Evolutionary conservation across 2,329 filamentous ascomycete genomes (phyloP).

Genomic region (Epichloe sibirici): DNA sequence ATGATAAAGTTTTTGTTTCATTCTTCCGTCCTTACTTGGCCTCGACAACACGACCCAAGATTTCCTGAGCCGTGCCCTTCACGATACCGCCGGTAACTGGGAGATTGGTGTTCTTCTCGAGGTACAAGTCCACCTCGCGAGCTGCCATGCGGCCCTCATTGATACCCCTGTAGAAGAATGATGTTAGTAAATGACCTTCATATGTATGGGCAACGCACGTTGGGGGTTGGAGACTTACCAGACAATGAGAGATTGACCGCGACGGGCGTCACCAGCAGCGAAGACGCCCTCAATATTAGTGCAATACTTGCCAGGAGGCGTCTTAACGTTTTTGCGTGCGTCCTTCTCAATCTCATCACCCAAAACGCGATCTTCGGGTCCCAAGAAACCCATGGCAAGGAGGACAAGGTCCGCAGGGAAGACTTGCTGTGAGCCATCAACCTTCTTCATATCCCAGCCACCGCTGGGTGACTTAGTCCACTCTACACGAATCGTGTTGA

Average conservation of each 20-base stretch:
- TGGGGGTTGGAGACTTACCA: conserved; percentile 48
- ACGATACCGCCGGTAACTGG: conserved; percentile 90
- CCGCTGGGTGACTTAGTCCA: conserved; percentile 85
- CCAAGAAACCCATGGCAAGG: conserved; percentile 94
- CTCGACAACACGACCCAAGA: conserved; percentile 30
- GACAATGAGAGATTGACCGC: conserved; percentile 90
- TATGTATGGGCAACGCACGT: not conserved
- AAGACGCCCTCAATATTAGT: conserved; percentile 86
- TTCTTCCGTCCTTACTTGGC: conserved; percentile 4
- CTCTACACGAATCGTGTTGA: conserved; percentile 90
- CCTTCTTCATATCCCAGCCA: conserved; percentile 98
- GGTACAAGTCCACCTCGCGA: conserved; percentile 80
- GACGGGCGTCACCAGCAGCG: conserved; percentile 87
- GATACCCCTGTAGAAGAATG: conserved; percentile 55
- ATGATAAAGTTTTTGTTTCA: not conserved
- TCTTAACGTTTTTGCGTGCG: conserved; percentile 91
- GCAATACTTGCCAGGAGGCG: conserved; percentile 70
- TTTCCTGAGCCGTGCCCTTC: conserved; percentile 66
- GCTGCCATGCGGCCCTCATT: conserved; percentile 92
- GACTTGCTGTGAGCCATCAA: conserved; percentile 86
- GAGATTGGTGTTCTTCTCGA: conserved; percentile 66
- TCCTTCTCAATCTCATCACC: conserved; percentile 87
- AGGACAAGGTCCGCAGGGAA: conserved; percentile 93
- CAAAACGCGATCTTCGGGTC: conserved; percentile 78
- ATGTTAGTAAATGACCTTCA: not conserved